Evolutionary conservation across 441 rosid genomes (phyloP).

Genomic region (Flueggea neowawraea): DNA sequence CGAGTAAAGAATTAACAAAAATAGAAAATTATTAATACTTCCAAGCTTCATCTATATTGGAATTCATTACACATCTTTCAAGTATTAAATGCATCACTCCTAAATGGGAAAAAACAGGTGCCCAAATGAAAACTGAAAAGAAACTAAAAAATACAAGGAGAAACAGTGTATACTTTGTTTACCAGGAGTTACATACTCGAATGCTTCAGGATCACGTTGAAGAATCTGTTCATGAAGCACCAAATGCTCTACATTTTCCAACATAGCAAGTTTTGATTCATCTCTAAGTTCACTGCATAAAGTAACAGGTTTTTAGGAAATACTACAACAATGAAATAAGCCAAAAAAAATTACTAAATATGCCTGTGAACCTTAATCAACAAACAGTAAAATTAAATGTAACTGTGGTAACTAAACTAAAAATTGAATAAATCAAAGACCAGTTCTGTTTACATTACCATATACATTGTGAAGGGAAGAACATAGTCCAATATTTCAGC

Average conservation of each 20-base stretch:
- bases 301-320: not conserved
- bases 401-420: too few relatives aligned
- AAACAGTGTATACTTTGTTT: slow-evolving; percentile 44
- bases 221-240: slow-evolving; percentile 71
- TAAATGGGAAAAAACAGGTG: not conserved
- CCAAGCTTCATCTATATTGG: not conserved
- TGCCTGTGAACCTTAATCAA: too few relatives aligned
- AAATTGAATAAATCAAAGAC: too few relatives aligned
- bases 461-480: too few relatives aligned
- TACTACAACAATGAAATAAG: too few relatives aligned
- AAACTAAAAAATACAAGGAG: slow-evolving; percentile 10
- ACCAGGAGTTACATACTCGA: slow-evolving; percentile 84
- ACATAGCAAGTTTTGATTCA: slow-evolving; percentile 30
- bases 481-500: too few relatives aligned
- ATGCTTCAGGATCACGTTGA: slow-evolving; percentile 66
- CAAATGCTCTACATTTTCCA: slow-evolving; percentile 43
- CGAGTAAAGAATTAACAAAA: not conserved
- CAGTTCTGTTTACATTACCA: too few relatives aligned
- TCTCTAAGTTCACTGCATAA: slow-evolving; percentile 69
- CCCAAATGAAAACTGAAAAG: not conserved
- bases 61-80: not conserved
- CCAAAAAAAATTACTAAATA: too few relatives aligned
- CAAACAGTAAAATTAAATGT: too few relatives aligned
- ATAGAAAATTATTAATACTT: not conserved
- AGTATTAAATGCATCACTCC: not conserved